Evolutionary conservation across 139 green algal species (phyloP), one percentile per base, ranked within the genome.

Genomic region (Asterochloris erici): DNA sequence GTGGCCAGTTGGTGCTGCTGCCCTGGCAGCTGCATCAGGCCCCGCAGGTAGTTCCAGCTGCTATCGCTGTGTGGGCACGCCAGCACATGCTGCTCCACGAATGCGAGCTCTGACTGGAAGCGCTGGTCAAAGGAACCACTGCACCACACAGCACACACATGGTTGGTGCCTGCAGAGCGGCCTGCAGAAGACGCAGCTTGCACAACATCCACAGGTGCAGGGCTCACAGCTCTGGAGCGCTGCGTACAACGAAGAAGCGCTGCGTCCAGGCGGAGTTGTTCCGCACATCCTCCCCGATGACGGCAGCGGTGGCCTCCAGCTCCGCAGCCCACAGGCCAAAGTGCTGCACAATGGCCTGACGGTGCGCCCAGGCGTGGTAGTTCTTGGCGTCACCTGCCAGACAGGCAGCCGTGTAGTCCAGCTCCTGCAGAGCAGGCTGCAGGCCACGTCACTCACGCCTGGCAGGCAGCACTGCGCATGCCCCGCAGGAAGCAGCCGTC

Each of bases 191-290:
- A 6, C 14, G 15, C 13, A 54, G 76, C 12, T 61, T 17, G 13
- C 15, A 29, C 76, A 70, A 10, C 12, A 68, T 29, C 27, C 68
- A 60, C 73, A 27, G 0, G 24, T 71, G 54, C n/a, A 14, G 24
- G 26, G 9, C 76, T 80, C 76, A 80, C 76, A 38, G 38, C 26
- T 79, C 9, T 17, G 76, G 62, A 21, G 73, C 75, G 21, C 70
- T 27, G n/a, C 66, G 77, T 63, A 96, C 54, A 38, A 95, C 68
- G 73, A 93, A 95, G n/a, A 87, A 82, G 62, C 93, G 88, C 84
- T 98, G 93, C 81, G 89, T 94, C 95, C 95, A 98, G 16, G 94
- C 94, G 23, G 85, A 94, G 88, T 98, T 98, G 87, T 98, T 98
- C 79, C 90, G 88, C 64, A 95, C 70, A 74, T 98, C 95, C 1